Evolutionary conservation across 306 rosid genomes (phyloP), one percentile per base, ranked within the genome.

Genomic region (Quercus glauca): DNA sequence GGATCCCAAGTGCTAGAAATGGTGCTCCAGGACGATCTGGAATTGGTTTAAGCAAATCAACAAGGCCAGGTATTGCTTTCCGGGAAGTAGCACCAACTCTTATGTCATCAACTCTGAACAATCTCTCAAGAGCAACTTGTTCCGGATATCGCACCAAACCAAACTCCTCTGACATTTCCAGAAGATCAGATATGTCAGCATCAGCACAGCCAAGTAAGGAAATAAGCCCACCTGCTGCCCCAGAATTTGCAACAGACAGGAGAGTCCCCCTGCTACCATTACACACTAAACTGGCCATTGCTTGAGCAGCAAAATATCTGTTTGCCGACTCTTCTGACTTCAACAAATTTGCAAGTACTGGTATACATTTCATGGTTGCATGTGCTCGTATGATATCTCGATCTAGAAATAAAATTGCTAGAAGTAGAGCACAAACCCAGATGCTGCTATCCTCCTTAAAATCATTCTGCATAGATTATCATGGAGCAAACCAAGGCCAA

Each of bases 11-110:
- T 57, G 98, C 98, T 76, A 96, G 92, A 87, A 86, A 89, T 74
- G 99, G 99, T 73, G 99, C 99, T 76, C 97, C 96, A 60, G 99
- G 99, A 80, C 99, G 98, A 82, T 93, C 99, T 60, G 99, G 99
- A 77, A 93, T 96, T 57, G 99, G 99, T 85, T 96, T 96, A 76
- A 96, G 98, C 88, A 91, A 92, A 93, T 96, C 99, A 80, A 96
- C 99, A 71, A 96, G 93, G 74, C 92, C 87, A 71, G 99, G 99
- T 76, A 96, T 90, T 81, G 98, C 98, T 90, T 93, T 96, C 69
- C 99, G 91, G 76, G 98, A 93, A 83, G 98, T 90, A 80, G 97
- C 94, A 75, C 98, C 97, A 67, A 84, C 94, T 79, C 99, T 91
- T 79, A 96, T 96, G 86, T 93, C 99, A 83, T 93, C 99, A 81